Evolutionary conservation across 2,329 filamentous ascomycete species (phyloP), one percentile per base, ranked within the genome.

Genomic region (Aspergillus quadrilineatus): DNA sequence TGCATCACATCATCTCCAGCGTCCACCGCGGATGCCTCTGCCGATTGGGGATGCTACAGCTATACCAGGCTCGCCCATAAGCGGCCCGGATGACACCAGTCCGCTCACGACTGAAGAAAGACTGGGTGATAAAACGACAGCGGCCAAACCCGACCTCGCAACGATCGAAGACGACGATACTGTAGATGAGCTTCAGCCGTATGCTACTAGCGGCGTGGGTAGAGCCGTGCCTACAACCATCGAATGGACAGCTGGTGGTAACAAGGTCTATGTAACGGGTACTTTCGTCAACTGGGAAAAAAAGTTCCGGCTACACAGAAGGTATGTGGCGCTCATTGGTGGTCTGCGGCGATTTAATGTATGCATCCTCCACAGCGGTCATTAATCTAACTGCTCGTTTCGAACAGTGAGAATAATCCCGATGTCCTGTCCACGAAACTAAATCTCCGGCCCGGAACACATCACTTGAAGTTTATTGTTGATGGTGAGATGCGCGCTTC

Each of bases 201-300:
- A 75, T 57, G 72, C 77, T 17, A 85, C 89, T 34, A 87, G 90
- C 67, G 89, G 88, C 73, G 86, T 85, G 15, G 84, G 87, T 60
- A 88, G 89, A 39, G 89, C 89, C 6, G 89, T 97, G 42, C 90
- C 91, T 1, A 96, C 90, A 1, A 79, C 84, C 56, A 85, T 99
- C 57, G 89, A 95, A 75, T 99, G 94, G 94, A 84, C 83, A 63
- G 83, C 85, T 7, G 85, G 86, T 51, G 92, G 90, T 57, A 89
- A 96, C 56, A 95, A 92, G 75, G 86, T 97, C 62, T 99, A 96
- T 73, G 92, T 99, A 45, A 99, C 94, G 0, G 93, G 93, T 63
- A 97, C 94, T 17, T 97, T 97, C 70, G 95, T 96, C 66, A 90
- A 93, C 72, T 99, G 94, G 94, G 92, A 95, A 75, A 88, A 89